Evolutionary conservation across 192 early-diverging fungal genomes (phyloP).

Genomic region (Obelidium mucronatum): DNA sequence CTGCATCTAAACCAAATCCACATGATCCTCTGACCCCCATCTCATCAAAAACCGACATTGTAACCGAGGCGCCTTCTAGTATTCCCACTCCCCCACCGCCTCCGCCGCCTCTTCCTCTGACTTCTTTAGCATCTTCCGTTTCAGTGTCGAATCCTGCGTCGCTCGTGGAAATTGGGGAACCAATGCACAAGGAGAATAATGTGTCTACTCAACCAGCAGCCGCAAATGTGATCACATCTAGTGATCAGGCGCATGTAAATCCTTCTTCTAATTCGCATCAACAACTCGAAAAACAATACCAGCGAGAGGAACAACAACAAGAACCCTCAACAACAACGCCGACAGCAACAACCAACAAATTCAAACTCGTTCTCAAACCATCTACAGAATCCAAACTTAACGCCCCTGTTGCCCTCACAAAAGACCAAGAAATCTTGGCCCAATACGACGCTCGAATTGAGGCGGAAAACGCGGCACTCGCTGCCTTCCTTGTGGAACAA

Average conservation of each 20-base stretch:
- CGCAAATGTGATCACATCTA: not conserved
- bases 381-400: slow-evolving; percentile 9
- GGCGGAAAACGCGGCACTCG: slow-evolving; percentile 10
- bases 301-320: not conserved
- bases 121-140: too few relatives aligned
- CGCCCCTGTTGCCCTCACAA: slow-evolving; percentile 1
- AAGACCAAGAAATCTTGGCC: slow-evolving; percentile 2
- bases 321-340: too few relatives aligned
- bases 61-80: not conserved
- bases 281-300: too few relatives aligned
- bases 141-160: not conserved
- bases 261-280: not conserved
- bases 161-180: too few relatives aligned
- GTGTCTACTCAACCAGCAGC: not conserved
- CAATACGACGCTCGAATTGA: slow-evolving; percentile 22
- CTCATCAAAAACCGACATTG: not conserved
- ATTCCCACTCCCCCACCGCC: not conserved
- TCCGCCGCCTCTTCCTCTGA: not conserved
- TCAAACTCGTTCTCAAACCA: slow-evolving; percentile 27
- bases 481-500: slow-evolving; percentile 11
- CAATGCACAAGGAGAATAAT: too few relatives aligned
- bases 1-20: not conserved
- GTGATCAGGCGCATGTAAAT: not conserved
- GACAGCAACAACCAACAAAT: not conserved
- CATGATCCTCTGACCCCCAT: not conserved